Evolutionary conservation across 768 basidiomycete genomes (phyloP).

Genomic region (Clitopilus passeckerianus): DNA sequence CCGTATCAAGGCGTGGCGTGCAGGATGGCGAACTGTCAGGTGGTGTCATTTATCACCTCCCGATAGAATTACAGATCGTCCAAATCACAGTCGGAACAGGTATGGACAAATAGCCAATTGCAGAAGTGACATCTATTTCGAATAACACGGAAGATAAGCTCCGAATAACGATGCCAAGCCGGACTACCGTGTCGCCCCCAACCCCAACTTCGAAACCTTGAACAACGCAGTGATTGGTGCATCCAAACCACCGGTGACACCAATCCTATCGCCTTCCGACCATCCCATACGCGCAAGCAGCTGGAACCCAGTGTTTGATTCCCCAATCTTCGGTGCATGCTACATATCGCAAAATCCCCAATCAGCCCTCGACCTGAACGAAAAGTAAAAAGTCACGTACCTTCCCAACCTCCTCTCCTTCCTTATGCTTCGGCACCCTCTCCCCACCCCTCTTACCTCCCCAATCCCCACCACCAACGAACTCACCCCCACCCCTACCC

Average conservation of each 20-base stretch:
- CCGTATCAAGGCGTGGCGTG: no score
- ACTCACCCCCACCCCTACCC: slow-evolving; percentile 27
- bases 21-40: no score
- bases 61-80: no score
- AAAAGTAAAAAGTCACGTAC: slow-evolving; percentile 25
- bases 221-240: slow-evolving; percentile 79
- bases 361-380: neutral
- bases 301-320: slow-evolving; percentile 80
- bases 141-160: no score
- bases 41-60: no score
- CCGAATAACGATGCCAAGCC: neutral
- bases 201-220: slow-evolving; percentile 80
- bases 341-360: slow-evolving; percentile 1
- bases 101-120: no score
- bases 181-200: slow-evolving; percentile 53
- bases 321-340: slow-evolving; percentile 70
- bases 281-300: slow-evolving; percentile 91
- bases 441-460: slow-evolving; percentile 20
- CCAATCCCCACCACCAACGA: slow-evolving; percentile 22
- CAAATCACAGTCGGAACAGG: no score
- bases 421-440: slow-evolving; percentile 46
- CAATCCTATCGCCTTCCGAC: slow-evolving; percentile 78
- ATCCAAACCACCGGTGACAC: slow-evolving; percentile 60
- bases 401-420: slow-evolving; percentile 89
- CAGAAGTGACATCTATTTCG: no score